Percentiles rank a stretch among this genome's conserved stretches.
These are phyloP conservation scores for Coemansia sp. DNA, from an alignment of 192 early-diverging fungal species.

Conservation along the genomic window DNA sequence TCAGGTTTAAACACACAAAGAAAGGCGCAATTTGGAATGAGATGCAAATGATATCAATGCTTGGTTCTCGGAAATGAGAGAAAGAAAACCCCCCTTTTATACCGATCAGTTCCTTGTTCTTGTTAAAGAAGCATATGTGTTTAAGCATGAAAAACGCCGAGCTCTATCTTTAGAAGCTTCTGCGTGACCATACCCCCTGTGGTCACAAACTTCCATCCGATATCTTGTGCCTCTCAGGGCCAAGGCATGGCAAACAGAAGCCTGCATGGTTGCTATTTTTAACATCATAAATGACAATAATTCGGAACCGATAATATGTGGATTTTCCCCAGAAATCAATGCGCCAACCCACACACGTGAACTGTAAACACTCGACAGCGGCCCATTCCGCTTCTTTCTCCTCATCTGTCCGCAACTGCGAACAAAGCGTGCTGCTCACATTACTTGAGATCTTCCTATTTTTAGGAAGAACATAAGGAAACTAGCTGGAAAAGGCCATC, in stretches of 20 bases:
- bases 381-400: constrained; percentile 5
- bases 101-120: constrained; percentile 1
- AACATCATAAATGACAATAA: not conserved
- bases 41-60: not conserved
- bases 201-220: constrained; percentile 1
- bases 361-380: not conserved
- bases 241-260: constrained; percentile 11
- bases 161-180: constrained; percentile 16
- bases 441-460: constrained; percentile 10
- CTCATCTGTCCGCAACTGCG: constrained; percentile 10
- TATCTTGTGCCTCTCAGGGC: constrained; percentile 3
- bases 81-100: not conserved
- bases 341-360: constrained; percentile 11
- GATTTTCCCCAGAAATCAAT: constrained; percentile 12
- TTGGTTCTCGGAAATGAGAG: constrained; percentile 1
- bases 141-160: constrained; percentile 4
- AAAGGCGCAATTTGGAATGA: not conserved
- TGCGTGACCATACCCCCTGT: not conserved
- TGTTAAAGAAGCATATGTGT: not conserved
- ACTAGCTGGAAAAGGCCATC: constrained; percentile 21
- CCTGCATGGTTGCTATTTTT: constrained; percentile 15
- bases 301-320: constrained; percentile 1
- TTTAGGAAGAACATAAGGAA: not conserved
- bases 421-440: not conserved
- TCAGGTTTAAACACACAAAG: not conserved